phyloP scores from a whole-genome alignment of 2,329 filamentous ascomycete species.

The Cadophora sp. region DNA sequence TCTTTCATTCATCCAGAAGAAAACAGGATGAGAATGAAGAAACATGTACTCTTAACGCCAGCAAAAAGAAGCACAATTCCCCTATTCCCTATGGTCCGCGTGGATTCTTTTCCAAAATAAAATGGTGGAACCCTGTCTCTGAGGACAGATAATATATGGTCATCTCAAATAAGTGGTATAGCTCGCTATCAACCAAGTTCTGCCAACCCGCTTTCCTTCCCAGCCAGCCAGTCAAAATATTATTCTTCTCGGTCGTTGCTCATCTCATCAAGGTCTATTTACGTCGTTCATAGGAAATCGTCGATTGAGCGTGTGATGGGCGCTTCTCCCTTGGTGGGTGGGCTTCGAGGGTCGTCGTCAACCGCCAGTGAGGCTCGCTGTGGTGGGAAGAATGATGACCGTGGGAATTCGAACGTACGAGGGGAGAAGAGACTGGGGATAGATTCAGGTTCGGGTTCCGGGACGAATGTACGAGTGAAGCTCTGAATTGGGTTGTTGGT shows the following conservation, averaged over 20 bases:
- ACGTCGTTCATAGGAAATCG: slow-evolving; percentile 67
- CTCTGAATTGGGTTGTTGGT: slow-evolving; percentile 41
- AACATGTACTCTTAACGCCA: slow-evolving; percentile 8
- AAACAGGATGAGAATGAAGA: slow-evolving; percentile 1
- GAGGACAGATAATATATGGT: slow-evolving; percentile 15
- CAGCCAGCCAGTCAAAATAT: not conserved
- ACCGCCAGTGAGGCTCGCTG: slow-evolving; percentile 40
- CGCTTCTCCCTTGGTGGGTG: slow-evolving; percentile 74
- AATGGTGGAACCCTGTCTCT: slow-evolving; percentile 5
- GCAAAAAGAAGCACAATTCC: slow-evolving; percentile 3
- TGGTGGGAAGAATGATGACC: slow-evolving; percentile 65
- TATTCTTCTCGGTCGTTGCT: slow-evolving; percentile 8
- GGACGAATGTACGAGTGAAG: slow-evolving; percentile 35
- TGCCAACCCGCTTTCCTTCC: not conserved
- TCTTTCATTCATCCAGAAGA: not conserved
- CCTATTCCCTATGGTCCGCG: not conserved
- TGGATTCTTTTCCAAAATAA: not conserved
- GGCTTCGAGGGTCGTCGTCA: slow-evolving; percentile 72
- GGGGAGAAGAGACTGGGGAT: slow-evolving; percentile 63
- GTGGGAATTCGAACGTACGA: slow-evolving; percentile 74
- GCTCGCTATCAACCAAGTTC: not conserved
- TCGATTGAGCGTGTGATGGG: slow-evolving; percentile 81
- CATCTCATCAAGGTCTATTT: slow-evolving; percentile 15
- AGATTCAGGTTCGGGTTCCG: slow-evolving; percentile 34
- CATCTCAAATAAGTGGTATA: slow-evolving; percentile 16